A percentile compares a stretch with the other conserved stretches of the same genome.
These are phyloP conservation scores for Agapanthus africanus DNA, from an alignment of 106 monocot species.

Conservation along the genomic window DNA sequence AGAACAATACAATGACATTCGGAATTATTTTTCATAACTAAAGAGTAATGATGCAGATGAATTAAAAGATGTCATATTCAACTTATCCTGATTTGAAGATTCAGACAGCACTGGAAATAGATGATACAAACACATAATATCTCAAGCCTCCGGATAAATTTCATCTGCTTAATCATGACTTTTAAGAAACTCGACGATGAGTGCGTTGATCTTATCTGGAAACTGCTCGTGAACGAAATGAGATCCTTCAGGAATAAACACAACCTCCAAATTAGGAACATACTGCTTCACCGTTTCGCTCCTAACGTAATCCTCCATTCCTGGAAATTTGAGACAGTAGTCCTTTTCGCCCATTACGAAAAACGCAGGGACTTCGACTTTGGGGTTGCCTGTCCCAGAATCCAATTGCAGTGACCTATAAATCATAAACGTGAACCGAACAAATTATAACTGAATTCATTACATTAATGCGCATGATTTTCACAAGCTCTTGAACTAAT, in stretches of 20 bases:
- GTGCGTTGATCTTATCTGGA: background rate
- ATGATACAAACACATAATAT: background rate
- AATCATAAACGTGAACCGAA: background rate
- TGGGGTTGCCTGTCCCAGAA: too few species aligned
- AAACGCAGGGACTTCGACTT: constrained; percentile 10
- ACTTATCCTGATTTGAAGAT: too few species aligned
- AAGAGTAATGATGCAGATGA: too few species aligned
- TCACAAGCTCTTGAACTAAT: background rate
- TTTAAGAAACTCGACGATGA: background rate
- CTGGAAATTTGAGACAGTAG: constrained; percentile 12
- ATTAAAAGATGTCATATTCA: too few species aligned
- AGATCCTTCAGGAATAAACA: constrained; percentile 33
- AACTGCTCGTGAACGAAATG: constrained; percentile 36
- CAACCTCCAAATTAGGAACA: constrained; percentile 24
- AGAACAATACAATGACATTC: too few species aligned
- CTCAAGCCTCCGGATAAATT: too few species aligned
- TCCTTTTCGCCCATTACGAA: constrained; percentile 31
- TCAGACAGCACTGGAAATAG: too few species aligned
- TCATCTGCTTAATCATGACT: too few species aligned
- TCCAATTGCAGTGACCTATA: too few species aligned
- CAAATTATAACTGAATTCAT: too few species aligned
- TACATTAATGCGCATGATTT: background rate
- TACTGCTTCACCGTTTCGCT: constrained; percentile 15
- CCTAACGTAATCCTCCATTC: constrained; percentile 14
- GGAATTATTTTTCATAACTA: too few species aligned